Evolutionary conservation across 768 basidiomycete species (phyloP).

Genomic region (Sporobolomyces roseus): DNA sequence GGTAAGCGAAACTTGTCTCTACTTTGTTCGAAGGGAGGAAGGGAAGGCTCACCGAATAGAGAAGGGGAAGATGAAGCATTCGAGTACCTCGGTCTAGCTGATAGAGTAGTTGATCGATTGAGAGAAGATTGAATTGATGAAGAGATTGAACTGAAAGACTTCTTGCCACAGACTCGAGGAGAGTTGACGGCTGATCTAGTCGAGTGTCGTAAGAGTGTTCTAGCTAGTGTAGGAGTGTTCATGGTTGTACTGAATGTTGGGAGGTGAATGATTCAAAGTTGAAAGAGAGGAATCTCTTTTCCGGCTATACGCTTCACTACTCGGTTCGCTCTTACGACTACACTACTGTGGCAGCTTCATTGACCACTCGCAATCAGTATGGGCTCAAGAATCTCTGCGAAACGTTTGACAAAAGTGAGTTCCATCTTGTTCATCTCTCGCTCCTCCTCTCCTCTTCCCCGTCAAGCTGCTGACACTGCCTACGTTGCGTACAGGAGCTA

Average conservation of each 20-base stretch:
- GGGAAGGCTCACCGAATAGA: too few species aligned
- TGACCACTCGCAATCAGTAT: too few species aligned
- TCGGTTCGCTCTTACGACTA: too few species aligned
- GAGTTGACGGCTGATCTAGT: too few species aligned
- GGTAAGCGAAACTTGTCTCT: constrained; percentile 11
- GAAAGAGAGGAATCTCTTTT: background rate
- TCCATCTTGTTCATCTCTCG: background rate
- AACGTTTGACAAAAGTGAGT: constrained; percentile 28
- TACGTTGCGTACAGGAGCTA: constrained; percentile 30
- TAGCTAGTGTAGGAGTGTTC: background rate
- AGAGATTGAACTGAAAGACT: background rate
- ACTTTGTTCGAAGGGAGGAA: too few species aligned
- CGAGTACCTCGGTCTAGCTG: background rate
- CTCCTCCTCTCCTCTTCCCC: background rate
- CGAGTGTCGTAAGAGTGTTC: background rate
- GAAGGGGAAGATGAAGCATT: too few species aligned
- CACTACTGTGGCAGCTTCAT: too few species aligned
- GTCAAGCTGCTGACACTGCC: too few species aligned
- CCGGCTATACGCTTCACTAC: too few species aligned
- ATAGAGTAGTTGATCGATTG: background rate
- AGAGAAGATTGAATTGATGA: background rate
- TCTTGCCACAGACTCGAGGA: constrained; percentile 5
- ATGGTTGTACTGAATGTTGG: too few species aligned
- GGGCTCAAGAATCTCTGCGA: constrained; percentile 26
- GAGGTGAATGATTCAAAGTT: background rate